Conservation (phyloP, 495 filamentous ascomycete species). For the Neurospora sp. region DNA sequence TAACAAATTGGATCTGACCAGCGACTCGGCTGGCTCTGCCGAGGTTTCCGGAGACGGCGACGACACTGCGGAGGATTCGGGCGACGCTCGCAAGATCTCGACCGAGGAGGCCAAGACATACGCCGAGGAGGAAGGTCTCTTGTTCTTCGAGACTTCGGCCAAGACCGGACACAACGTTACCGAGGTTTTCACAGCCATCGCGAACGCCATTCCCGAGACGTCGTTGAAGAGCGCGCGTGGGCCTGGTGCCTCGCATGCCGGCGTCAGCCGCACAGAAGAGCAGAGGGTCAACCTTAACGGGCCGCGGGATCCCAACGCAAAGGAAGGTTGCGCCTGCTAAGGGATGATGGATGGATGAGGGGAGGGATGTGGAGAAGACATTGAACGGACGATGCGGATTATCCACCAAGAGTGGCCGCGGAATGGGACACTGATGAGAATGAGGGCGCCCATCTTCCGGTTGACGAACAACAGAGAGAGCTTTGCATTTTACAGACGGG, state of each 20-base stretch:
- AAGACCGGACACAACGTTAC: conserved; percentile 91
- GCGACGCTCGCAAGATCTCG: conserved; percentile 75
- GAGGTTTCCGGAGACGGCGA: conserved; percentile 28
- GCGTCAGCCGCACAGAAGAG: conserved; percentile 43
- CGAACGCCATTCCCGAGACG: conserved; percentile 92
- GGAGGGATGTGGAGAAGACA: not conserved
- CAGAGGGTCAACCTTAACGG: conserved; percentile 63
- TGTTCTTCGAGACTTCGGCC: conserved; percentile 97
- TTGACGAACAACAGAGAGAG: not conserved
- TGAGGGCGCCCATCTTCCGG: not conserved
- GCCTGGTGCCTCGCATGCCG: conserved; percentile 48
- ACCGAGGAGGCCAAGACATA: conserved; percentile 84
- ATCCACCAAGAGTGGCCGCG: not conserved
- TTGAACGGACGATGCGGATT: not conserved
- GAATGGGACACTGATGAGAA: not conserved
- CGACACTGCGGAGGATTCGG: conserved; percentile 45
- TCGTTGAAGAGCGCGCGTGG: conserved; percentile 80
- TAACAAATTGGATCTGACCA: conserved; percentile 89
- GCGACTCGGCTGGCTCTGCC: conserved; percentile 34
- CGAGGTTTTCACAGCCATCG: conserved; percentile 97
- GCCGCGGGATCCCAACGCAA: conserved; percentile 51
- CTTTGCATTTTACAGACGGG: not conserved
- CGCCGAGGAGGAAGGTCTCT: conserved; percentile 82
- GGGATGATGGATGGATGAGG: not conserved
- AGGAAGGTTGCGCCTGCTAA: conserved; percentile 91